Conservation (phyloP, 164 flowering plant genomes). For the Magnolia kwangsiensis region DNA sequence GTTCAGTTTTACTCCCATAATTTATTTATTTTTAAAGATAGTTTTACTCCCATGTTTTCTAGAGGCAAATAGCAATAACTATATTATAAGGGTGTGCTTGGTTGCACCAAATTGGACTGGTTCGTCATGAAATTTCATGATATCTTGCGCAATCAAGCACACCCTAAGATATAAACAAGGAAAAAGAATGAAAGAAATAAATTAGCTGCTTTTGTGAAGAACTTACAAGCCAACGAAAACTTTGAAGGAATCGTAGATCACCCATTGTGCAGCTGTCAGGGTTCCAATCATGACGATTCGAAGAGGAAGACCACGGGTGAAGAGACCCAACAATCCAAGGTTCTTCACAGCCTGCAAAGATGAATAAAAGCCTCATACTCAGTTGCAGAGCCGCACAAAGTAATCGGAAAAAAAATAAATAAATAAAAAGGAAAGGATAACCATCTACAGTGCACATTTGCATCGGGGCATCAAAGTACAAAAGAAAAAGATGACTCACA, state of each 20-base stretch:
- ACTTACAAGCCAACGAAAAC: constrained; percentile 85
- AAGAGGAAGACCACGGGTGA: constrained; percentile 89
- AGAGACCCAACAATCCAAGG: constrained; percentile 68
- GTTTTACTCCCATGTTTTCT: no score
- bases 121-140: not conserved
- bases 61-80: not conserved
- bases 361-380: not conserved
- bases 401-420: not conserved
- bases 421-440: not conserved
- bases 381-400: not conserved
- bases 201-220: not conserved
- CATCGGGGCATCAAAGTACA: not conserved
- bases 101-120: no score
- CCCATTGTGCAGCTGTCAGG: constrained; percentile 88
- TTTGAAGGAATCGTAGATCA: constrained; percentile 74
- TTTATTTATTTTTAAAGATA: no score
- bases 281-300: constrained; percentile 91
- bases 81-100: not conserved
- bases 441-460: not conserved
- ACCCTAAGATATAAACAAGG: not conserved
- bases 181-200: not conserved
- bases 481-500: constrained; percentile 41
- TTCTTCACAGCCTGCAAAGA: constrained; percentile 72
- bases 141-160: not conserved
- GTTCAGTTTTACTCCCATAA: no score